Base-by-base conservation (phyloP, 176 grass and related monocot species). In the Raddia distichophylla region DNA sequence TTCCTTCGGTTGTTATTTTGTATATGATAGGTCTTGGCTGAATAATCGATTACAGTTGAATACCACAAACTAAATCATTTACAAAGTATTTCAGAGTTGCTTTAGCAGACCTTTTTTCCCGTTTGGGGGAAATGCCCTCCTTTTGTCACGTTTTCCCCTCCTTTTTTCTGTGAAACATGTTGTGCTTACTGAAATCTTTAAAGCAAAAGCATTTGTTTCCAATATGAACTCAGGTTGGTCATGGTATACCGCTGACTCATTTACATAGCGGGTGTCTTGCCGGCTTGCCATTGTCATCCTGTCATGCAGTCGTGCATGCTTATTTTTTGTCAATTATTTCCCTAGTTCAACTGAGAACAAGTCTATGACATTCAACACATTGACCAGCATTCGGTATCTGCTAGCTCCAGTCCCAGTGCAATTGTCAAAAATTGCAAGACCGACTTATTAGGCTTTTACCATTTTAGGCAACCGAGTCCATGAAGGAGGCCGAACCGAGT, bases 301-400 rank as follows among this genome's bases (percentile, higher is more conserved):
- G 11, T 47, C 61, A 44, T 51, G 44, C 33, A 3, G 32, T 70
- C 73, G 9, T 34, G 33, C 40, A 8, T 27, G 18, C 43, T 51
- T 71, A 15, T 7, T 14, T 22, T 51, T 34, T 51, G 59, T 83
- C 68, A 32, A 49, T 15, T 71, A 14, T 60, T 60, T 52, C 7
- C 35, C 9, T n/a, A 8, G 35, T 43, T 63, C 69, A 82, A 50
- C 67, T 27, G 60, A 59, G 78, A 86, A 85, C 43, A 33, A 54
- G 88, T 90, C 83, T 81, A 54, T 13, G 50, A n/a, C 8, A 59
- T 64, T 76, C 64, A 27, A 64, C 81, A 18, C 55, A 18, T 68
- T 59, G 37, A 54, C 49, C 14, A 35, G 48, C 37, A 37, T 46
- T 3, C 32, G 73, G 10, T 19, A 70, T 45, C 64, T 62, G 46